Conservation (phyloP, 306 rosid species). For the Rubus idaeus region DNA sequence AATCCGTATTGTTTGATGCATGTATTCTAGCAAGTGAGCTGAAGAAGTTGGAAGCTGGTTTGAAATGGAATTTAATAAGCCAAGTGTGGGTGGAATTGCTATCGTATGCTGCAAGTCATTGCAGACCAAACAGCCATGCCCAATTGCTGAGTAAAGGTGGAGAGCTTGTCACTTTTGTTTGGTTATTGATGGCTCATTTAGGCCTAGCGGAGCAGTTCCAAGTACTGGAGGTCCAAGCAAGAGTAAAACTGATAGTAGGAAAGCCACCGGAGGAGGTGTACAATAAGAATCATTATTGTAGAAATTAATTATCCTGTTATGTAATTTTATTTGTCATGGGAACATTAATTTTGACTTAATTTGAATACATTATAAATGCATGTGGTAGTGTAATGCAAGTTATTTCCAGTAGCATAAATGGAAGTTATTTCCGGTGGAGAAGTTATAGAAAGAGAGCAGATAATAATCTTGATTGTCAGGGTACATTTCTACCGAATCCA, state of each 20-base stretch:
- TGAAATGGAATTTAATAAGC: not conserved
- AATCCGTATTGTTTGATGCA: conserved; percentile 22
- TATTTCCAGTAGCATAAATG: too few species aligned
- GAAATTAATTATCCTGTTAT: too few species aligned
- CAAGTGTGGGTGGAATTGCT: conserved; percentile 15
- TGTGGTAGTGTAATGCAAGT: too few species aligned
- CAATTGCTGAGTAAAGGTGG: conserved; percentile 9
- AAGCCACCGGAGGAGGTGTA: not conserved
- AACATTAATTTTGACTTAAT: too few species aligned
- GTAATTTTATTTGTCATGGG: too few species aligned
- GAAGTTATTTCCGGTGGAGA: too few species aligned
- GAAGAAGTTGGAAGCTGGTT: not conserved
- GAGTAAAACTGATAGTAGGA: conserved; percentile 1
- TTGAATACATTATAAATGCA: too few species aligned
- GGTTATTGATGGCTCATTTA: conserved; percentile 21
- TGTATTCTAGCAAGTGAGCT: conserved; percentile 7
- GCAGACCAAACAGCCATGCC: not conserved
- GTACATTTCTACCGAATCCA: too few species aligned
- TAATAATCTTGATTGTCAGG: too few species aligned
- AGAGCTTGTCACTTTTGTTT: conserved; percentile 12
- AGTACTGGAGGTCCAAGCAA: not conserved
- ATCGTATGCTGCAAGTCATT: conserved; percentile 20
- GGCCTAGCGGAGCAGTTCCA: conserved; percentile 8
- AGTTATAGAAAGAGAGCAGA: too few species aligned
- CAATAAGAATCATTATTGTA: too few species aligned